Base-by-base conservation (phyloP, 78 protist species). In the Tieghemostelium lacteum region DNA sequence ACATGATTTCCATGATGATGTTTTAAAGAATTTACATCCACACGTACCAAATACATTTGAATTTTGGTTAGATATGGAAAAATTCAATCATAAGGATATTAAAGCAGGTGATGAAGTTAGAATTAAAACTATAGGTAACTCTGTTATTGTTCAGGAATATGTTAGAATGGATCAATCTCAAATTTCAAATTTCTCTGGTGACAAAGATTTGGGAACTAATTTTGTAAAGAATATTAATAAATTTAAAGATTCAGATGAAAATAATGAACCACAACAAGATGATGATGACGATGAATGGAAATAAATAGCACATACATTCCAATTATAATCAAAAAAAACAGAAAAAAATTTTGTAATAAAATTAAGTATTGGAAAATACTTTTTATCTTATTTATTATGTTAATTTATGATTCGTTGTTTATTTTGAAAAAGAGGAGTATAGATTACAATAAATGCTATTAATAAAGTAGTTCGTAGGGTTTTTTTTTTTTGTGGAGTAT, bases 61-160 rank as follows among this genome's bases (percentile, higher is more conserved):
- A 45, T 69, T 83, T 58, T 83, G 91, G 91, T 14, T 37, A 12
- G 91, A 83, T 60, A 54, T 63, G 22, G 91, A 83, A 2, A 83
- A 83, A 45, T 45, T 45, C 52, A 7, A 39, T 16, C 77, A 70
- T 45, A 83, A 83, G 29, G 75, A 58, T 33, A 37, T 58, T 29
- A 83, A 69, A 33, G 40, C 24, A 1, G 78, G 78, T 5, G 91
- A 83, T 69, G 91, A 52, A 67, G 60, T 78, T 52, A 63, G 74
- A 62, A 34, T 52, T 8, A 74, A 74, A 26, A 74, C 85, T 20
- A 74, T 60, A 1, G 91, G 91, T 16, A 29, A 83, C 42, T 58
- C 80, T 20, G 36, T 83, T 6, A 37, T 83, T 58, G 76, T 70
- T 17, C 78, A 83, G 36, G 22, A 40, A 40, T 14, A 58, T 37